Percentiles rank a stretch among this genome's conserved stretches.
Conservation (phyloP, 1,284 basidiomycete genomes). For the Moesziomyces sp. region DNA sequence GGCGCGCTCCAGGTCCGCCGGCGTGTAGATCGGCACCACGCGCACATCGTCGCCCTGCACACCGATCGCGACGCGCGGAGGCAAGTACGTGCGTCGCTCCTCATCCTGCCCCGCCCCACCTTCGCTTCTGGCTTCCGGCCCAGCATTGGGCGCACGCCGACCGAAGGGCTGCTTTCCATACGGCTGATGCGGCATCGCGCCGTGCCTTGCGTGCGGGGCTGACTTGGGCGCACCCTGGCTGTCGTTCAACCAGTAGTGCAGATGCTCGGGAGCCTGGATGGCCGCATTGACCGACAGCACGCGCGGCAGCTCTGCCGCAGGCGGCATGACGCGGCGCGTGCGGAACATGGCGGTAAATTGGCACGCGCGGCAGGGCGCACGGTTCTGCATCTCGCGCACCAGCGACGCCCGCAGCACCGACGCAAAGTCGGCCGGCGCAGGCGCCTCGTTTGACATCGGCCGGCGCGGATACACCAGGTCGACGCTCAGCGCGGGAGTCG, state of each 20-base stretch:
- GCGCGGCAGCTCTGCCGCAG: constrained; percentile 74
- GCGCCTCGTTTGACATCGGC: constrained; percentile 72
- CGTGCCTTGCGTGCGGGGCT: constrained; percentile 2
- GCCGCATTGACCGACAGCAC: constrained; percentile 89
- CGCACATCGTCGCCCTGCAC: constrained; percentile 50
- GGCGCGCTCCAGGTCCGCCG: constrained; percentile 28
- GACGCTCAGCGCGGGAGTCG: constrained; percentile 69
- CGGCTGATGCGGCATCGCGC: constrained; percentile 13
- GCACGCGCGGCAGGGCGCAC: constrained; percentile 86
- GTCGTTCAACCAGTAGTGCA: constrained; percentile 81
- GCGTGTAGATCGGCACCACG: constrained; percentile 36
- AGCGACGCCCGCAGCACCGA: constrained; percentile 81
- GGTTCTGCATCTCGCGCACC: constrained; percentile 82
- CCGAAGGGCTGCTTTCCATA: constrained; percentile 21
- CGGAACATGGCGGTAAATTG: constrained; percentile 68
- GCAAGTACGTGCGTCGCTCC: constrained; percentile 69
- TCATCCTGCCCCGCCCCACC: constrained; percentile 7
- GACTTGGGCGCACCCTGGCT: constrained; percentile 22
- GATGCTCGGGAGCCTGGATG: constrained; percentile 80
- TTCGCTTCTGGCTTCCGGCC: neutral
- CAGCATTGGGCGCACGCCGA: no score
- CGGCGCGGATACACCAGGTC: constrained; percentile 89
- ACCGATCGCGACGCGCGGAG: constrained; percentile 63
- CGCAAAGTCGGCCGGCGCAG: constrained; percentile 74
- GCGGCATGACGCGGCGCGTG: constrained; percentile 77